Evolutionary conservation across 495 filamentous ascomycete species (phyloP), one percentile per base, ranked within the genome.

Genomic region (Penicillium goetzii): DNA sequence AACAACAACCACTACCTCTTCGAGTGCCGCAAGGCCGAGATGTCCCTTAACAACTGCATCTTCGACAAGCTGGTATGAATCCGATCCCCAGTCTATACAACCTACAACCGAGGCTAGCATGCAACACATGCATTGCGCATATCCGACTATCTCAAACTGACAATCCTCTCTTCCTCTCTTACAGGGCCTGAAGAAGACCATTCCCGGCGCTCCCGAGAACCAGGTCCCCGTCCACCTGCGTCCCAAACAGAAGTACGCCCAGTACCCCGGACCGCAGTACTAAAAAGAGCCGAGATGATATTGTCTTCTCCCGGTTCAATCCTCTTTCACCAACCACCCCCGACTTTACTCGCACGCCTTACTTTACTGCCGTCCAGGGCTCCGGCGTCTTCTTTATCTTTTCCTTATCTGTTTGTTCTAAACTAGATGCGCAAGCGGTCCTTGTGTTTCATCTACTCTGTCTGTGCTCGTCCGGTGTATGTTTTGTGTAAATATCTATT

Each of bases 1-100:
- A 89, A 96, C 79, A 92, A 96, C 84, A 99, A 99, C 81, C 94
- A 98, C 76, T 89, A 92, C 73, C 78, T 98, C 45, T 98, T 91
- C 87, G 90, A 97, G 63, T 99, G 95, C 81, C 85, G 95, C 64
- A 73, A 74, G 69, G 67, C 74, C 40, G 93, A 98, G 81, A 85
- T 92, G 85, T 85, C 84, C 64, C 77, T 98, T 52, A 98, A 97
- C 81, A 86, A 84, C 70, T 99, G 95, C 79, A 92, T 97, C 34
- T 97, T 94, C 72, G 88, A 97, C 53, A 97, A 97, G 69, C 74
- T 99, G 83, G 95, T 98, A 78, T 68, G 90, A 36, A 26, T 9
- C 34, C 58, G 14, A 19, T 28, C 34, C 8, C 19, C 21, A 40
- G 60, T 30, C 25, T 32, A 53, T n/a, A 53, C 28, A 15, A 23